Evolutionary conservation across 495 filamentous ascomycete genomes (phyloP), one percentile per base, ranked within the genome.

Genomic region (Daldinia concentrica): DNA sequence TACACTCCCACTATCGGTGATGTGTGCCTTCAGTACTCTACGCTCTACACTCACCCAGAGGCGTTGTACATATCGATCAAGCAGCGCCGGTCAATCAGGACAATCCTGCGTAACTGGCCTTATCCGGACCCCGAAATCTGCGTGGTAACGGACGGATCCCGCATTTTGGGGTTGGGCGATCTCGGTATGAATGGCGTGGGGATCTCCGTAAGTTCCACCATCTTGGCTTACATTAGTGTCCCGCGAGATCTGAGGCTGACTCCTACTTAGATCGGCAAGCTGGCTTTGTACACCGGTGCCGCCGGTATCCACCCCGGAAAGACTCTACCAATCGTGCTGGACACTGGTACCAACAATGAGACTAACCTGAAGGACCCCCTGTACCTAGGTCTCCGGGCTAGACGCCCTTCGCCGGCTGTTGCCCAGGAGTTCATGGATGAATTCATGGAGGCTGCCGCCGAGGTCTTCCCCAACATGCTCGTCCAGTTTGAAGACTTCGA

Each of bases 401-500:
- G 91, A 79, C 95, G 97, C 81, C 85, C 95, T 52, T 85, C 89
- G 14, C 83, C 91, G 27, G 86, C 93, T 55, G 92, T 97, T 77
- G 93, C 95, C 80, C 88, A 90, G 74, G 94, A 95, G 72, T 98
- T 98, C 79, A 85, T 99, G 86, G 95, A 98, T 75, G 95, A 98
- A 85, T 88, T 99, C 82, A 99, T 99, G 95, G 84, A 89, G 74
- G 95, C 95, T 59, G 86, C 93, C 41, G 91, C 90, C 43, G 93
- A 95, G 77, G 90, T 92, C 65, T 97, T 88, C 89, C 94, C 94
- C 19, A 88, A 93, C 64, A 96, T 99, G 84, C 90, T 99, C 60
- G 92, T 99, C 68, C 95, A 99, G 80, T 99, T 97, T 71, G 95
- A 99, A 82, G 95, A 99, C 71, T 98, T 97, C 83, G 97, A 99